phyloP scores from a whole-genome alignment of 345 rosid genomes.

The Rhodamnia argentea region DNA sequence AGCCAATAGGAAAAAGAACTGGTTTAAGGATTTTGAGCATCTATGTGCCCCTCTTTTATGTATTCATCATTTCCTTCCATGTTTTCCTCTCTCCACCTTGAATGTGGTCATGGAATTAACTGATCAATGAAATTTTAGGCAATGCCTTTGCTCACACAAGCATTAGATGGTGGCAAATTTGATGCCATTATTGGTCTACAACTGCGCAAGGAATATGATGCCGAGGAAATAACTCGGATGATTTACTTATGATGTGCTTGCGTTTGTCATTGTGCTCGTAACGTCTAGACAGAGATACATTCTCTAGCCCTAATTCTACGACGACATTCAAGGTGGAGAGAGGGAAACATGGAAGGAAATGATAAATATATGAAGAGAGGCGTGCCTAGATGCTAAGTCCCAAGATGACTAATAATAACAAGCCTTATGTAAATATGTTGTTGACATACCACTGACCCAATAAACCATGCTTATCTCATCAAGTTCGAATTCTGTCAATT shows the following conservation, averaged over 20 bases:
- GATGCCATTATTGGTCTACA: slow-evolving; percentile 43
- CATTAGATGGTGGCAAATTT: slow-evolving; percentile 36
- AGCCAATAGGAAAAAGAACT: too few species aligned
- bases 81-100: neutral
- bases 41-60: too few species aligned
- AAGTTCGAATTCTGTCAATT: slow-evolving; percentile 20
- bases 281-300: too few species aligned
- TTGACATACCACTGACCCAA: slow-evolving; percentile 36
- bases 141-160: slow-evolving; percentile 51
- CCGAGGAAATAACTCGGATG: slow-evolving; percentile 47
- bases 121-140: slow-evolving; percentile 32
- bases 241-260: slow-evolving; percentile 21
- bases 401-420: too few species aligned
- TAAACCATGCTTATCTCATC: slow-evolving; percentile 39
- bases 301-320: too few species aligned
- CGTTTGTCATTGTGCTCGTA: too few species aligned
- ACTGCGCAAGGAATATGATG: slow-evolving; percentile 32
- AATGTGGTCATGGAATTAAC: neutral
- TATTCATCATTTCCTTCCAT: too few species aligned
- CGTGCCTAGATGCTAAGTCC: too few species aligned
- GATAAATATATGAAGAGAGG: neutral
- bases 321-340: neutral
- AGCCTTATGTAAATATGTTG: too few species aligned
- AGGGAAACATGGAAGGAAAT: too few species aligned
- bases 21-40: too few species aligned